These are phyloP conservation scores for Hypoxylon trugodes DNA, from an alignment of 495 filamentous ascomycete genomes.

Conservation along the genomic window DNA sequence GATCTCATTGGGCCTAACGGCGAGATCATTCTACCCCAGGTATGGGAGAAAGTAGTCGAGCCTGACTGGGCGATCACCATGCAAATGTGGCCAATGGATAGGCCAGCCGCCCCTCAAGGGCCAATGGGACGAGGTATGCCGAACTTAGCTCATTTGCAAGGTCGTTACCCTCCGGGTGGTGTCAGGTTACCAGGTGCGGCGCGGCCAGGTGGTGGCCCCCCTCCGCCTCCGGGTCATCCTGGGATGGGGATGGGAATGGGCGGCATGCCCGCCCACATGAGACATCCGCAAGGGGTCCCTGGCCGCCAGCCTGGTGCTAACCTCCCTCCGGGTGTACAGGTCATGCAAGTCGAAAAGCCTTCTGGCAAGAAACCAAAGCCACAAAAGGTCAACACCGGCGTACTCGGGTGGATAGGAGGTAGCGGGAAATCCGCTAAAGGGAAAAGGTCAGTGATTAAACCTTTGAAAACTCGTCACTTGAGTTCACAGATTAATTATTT, in stretches of 20 bases:
- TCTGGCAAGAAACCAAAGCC: constrained; percentile 33
- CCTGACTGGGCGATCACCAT: constrained; percentile 91
- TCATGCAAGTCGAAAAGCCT: constrained; percentile 33
- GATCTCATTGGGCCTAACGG: constrained; percentile 84
- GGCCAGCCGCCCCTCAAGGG: constrained; percentile 19
- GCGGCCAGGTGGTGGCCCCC: constrained; percentile 8
- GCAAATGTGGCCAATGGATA: constrained; percentile 94
- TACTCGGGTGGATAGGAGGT: constrained; percentile 52
- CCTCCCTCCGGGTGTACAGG: constrained; percentile 5
- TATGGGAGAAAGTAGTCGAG: constrained; percentile 86
- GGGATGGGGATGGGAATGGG: constrained; percentile 18
- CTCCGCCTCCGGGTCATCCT: constrained; percentile 21
- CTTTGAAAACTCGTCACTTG: constrained; percentile 10
- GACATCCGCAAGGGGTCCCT: neutral
- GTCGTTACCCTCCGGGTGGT: neutral
- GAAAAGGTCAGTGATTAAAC: constrained; percentile 35
- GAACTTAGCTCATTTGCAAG: constrained; percentile 14
- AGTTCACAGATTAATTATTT: constrained; percentile 21
- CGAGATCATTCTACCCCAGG: constrained; percentile 85
- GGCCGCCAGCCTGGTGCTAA: neutral
- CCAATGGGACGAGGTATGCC: constrained; percentile 13
- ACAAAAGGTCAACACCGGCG: constrained; percentile 33
- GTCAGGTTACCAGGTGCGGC: neutral
- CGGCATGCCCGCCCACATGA: constrained; percentile 3
- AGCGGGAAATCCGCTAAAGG: constrained; percentile 42